Evolutionary conservation across 495 filamentous ascomycete species (phyloP).

Genomic region (Schizothecium vesticola): DNA sequence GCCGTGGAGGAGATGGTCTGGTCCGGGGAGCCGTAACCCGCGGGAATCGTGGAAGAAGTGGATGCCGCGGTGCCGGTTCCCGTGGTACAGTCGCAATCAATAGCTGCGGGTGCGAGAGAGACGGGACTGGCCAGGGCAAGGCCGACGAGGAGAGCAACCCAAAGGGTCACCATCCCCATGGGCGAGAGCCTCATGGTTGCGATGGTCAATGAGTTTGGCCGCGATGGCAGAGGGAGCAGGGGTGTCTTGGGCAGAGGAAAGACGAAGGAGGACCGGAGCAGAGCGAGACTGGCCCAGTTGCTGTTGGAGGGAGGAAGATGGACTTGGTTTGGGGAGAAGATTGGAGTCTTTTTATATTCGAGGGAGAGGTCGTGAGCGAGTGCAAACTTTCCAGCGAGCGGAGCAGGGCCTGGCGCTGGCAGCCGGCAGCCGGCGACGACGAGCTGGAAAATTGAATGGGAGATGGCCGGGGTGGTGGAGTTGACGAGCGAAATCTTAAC

Average conservation of each 20-base stretch:
- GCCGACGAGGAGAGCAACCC: background rate
- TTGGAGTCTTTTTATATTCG: background rate
- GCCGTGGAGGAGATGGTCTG: background rate
- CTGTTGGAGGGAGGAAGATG: background rate
- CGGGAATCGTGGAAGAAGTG: too few species aligned
- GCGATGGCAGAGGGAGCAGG: background rate
- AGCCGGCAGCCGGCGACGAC: background rate
- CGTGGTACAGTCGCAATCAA: background rate
- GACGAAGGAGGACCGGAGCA: background rate
- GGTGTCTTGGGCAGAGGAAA: background rate
- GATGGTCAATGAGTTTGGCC: background rate
- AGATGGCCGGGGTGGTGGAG: too few species aligned
- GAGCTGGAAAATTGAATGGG: background rate
- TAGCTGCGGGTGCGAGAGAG: background rate
- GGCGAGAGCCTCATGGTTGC: background rate
- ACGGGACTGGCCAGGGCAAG: background rate
- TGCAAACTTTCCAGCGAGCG: background rate
- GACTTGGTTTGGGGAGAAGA: background rate
- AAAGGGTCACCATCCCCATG: background rate
- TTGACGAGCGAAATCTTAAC: too few species aligned
- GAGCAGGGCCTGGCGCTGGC: background rate
- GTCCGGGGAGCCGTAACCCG: background rate
- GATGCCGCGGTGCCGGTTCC: too few species aligned
- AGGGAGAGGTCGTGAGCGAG: background rate
- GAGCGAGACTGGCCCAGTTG: background rate